Percentiles rank a stretch among this genome's conserved stretches.
phyloP scores from a whole-genome alignment of 208 protist species.

The Balamuthia mandrillaris region DNA sequence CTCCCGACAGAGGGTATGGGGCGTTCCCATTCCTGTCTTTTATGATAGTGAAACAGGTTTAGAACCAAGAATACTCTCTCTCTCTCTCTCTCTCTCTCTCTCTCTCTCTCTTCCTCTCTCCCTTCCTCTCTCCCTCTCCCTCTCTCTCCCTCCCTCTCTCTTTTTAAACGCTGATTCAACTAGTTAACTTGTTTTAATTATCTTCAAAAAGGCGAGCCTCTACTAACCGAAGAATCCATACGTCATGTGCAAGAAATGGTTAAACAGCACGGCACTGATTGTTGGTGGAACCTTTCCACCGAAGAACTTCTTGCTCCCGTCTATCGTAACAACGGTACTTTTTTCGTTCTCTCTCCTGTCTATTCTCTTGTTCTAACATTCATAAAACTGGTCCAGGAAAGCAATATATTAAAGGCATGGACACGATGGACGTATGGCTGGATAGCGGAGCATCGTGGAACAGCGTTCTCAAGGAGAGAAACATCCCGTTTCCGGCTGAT shows the following conservation, averaged over 20 bases:
- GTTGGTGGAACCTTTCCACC: slow-evolving; percentile 55
- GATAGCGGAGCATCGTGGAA: slow-evolving; percentile 77
- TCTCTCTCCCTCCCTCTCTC: too few relatives aligned
- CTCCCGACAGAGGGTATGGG: slow-evolving; percentile 77
- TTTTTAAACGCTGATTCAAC: too few relatives aligned
- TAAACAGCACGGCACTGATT: slow-evolving; percentile 62
- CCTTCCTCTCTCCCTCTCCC: too few relatives aligned
- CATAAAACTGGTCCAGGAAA: too few relatives aligned
- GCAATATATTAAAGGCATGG: slow-evolving; percentile 61
- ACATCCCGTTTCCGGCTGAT: slow-evolving; percentile 8
- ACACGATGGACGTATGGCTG: slow-evolving; percentile 88
- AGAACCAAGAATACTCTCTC: too few relatives aligned
- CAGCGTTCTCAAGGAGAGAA: slow-evolving; percentile 10
- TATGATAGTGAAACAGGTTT: too few relatives aligned
- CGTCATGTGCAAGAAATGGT: slow-evolving; percentile 65
- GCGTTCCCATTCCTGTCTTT: slow-evolving; percentile 82
- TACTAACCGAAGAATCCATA: slow-evolving; percentile 58
- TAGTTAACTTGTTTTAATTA: too few relatives aligned
- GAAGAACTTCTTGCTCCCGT: slow-evolving; percentile 62
- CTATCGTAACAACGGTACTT: slow-evolving; percentile 13
- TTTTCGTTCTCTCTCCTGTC: too few relatives aligned
- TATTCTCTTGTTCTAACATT: too few relatives aligned
- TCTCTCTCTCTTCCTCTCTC: too few relatives aligned
- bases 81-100: too few relatives aligned
- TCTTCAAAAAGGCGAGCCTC: slow-evolving; percentile 45